phyloP scores from a whole-genome alignment of 495 filamentous ascomycete species.

The Penicillium silybi region DNA sequence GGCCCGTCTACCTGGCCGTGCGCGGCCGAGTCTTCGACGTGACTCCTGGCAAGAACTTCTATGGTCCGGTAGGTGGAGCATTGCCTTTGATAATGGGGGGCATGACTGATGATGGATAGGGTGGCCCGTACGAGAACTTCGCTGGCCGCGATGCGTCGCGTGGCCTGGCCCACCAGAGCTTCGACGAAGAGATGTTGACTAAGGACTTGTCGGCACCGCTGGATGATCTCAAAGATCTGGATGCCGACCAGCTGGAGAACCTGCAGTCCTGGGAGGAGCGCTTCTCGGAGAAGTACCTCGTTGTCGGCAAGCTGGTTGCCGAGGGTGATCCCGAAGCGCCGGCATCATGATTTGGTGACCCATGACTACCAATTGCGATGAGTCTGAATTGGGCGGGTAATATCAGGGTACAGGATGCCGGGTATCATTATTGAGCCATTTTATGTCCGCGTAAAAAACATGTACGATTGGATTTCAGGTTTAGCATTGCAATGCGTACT shows the following conservation, averaged over 20 bases:
- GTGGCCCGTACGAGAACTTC: constrained; percentile 90
- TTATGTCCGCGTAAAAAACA: neutral
- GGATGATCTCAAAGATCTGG: constrained; percentile 74
- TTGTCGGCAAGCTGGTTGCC: constrained; percentile 86
- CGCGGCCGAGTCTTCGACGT: constrained; percentile 87
- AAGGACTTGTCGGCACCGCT: constrained; percentile 84
- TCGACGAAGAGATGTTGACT: constrained; percentile 95
- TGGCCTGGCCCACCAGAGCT: constrained; percentile 86
- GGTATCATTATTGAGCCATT: neutral
- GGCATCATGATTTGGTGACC: constrained; percentile 18
- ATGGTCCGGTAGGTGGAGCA: constrained; percentile 60
- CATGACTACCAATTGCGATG: neutral
- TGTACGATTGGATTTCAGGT: neutral
- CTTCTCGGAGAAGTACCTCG: constrained; percentile 88
- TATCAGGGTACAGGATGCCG: neutral
- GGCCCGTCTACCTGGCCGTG: constrained; percentile 80
- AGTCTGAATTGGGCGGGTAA: neutral
- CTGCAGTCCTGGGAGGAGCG: constrained; percentile 87
- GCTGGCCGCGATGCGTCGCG: constrained; percentile 91
- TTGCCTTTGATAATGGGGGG: neutral
- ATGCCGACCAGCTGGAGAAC: constrained; percentile 73
- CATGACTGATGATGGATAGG: constrained; percentile 31
- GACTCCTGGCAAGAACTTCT: constrained; percentile 79
- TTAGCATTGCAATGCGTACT: neutral
- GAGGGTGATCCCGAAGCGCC: constrained; percentile 57